Conservation (phyloP, 805 yeast genomes). For the Hanseniaspora osmophila region DNA sequence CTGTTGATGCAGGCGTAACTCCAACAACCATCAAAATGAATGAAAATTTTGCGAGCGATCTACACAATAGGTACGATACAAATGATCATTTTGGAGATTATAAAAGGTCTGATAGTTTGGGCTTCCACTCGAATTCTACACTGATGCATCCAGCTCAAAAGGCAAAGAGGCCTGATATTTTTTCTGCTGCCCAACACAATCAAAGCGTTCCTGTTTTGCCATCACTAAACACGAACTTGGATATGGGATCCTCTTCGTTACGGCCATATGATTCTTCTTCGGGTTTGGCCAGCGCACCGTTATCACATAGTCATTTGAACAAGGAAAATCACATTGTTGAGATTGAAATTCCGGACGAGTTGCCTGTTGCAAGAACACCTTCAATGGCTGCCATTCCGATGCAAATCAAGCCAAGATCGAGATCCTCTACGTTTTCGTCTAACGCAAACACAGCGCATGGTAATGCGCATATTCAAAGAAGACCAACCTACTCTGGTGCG, state of each 20-base stretch:
- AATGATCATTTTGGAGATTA: too few relatives aligned
- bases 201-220: constrained; percentile 20
- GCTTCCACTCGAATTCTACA: neutral
- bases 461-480: constrained; percentile 15
- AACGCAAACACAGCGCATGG: constrained; percentile 12
- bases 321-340: constrained; percentile 21
- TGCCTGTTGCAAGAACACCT: constrained; percentile 17
- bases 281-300: too few relatives aligned
- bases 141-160: neutral
- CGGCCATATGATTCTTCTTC: neutral
- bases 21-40: constrained; percentile 3
- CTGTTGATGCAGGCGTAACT: neutral
- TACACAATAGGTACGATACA: too few relatives aligned
- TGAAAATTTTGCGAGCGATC: too few relatives aligned
- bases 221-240: constrained; percentile 16
- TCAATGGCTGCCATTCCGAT: constrained; percentile 22
- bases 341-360: constrained; percentile 48
- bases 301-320: neutral
- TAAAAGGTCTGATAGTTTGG: neutral
- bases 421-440: constrained; percentile 21
- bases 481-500: constrained; percentile 13
- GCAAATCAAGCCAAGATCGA: constrained; percentile 26
- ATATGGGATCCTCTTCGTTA: neutral
- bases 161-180: neutral
- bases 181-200: constrained; percentile 7